Evolutionary conservation across 345 rosid species (phyloP).

Genomic region (Bruguiera sexangula): DNA sequence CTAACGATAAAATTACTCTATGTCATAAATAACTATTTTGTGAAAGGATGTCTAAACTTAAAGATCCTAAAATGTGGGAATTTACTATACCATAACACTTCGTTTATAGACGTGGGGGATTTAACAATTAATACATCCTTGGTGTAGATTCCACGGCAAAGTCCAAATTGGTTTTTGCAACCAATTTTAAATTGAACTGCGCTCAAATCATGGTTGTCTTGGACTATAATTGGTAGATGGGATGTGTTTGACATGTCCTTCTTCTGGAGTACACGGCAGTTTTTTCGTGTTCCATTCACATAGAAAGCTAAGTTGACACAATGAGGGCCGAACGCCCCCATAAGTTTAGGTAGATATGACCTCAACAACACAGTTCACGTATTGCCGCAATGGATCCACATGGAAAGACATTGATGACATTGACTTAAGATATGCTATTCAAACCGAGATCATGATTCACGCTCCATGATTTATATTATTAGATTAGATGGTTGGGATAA

Average conservation of each 20-base stretch:
- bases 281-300: conserved; percentile 7
- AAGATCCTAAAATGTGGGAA: too few species aligned
- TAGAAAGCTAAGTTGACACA: conserved; percentile 12
- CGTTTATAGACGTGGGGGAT: too few species aligned
- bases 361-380: conserved; percentile 41
- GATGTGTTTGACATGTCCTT: conserved; percentile 14
- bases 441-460: conserved; percentile 10
- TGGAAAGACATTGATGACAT: conserved; percentile 46
- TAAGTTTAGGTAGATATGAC: background rate
- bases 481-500: conserved; percentile 5
- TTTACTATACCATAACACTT: too few species aligned
- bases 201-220: background rate
- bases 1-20: too few species aligned
- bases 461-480: conserved; percentile 13
- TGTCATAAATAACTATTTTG: too few species aligned
- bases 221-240: background rate
- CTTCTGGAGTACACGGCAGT: conserved; percentile 22
- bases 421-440: conserved; percentile 21
- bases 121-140: too few species aligned
- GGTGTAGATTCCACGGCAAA: too few species aligned
- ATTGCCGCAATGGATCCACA: conserved; percentile 38
- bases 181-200: background rate
- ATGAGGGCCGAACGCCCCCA: conserved; percentile 13
- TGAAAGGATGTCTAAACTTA: too few species aligned
- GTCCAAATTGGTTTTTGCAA: background rate